Conservation (phyloP, 2,329 filamentous ascomycete genomes). For the Bipolaris victoriae region DNA sequence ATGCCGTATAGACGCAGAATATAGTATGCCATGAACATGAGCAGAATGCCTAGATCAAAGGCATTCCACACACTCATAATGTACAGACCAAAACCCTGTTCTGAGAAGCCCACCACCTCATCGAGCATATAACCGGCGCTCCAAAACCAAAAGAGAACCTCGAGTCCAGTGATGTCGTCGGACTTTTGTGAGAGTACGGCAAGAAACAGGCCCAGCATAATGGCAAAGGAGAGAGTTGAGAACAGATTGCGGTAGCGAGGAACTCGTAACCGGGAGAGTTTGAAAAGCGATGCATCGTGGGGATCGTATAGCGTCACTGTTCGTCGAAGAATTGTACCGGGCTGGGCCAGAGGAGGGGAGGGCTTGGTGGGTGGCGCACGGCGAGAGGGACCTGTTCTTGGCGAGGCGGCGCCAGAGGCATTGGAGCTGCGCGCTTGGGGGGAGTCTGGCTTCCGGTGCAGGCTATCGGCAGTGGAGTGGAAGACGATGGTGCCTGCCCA, state of each 20-base stretch:
- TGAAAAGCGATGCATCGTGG: conserved; percentile 86
- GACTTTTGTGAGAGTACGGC: conserved; percentile 80
- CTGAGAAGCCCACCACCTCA: conserved; percentile 93
- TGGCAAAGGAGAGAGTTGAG: conserved; percentile 83
- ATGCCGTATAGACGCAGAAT: conserved; percentile 87
- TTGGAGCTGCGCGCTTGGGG: conserved; percentile 30
- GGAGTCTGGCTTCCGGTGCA: conserved; percentile 69
- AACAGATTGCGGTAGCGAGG: conserved; percentile 90
- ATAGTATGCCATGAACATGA: conserved; percentile 87
- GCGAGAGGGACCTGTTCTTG: conserved; percentile 40
- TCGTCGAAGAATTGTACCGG: conserved; percentile 61
- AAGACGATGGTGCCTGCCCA: conserved; percentile 97
- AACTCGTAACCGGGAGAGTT: conserved; percentile 86
- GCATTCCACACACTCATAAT: conserved; percentile 98
- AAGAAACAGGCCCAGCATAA: conserved; percentile 83
- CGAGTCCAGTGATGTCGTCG: conserved; percentile 78
- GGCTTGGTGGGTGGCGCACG: conserved; percentile 34
- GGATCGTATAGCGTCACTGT: conserved; percentile 90
- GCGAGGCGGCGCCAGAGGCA: conserved; percentile 35
- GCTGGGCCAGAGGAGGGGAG: conserved; percentile 29
- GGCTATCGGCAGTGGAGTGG: conserved; percentile 82
- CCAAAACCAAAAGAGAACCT: conserved; percentile 97
- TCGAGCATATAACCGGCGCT: conserved; percentile 96
- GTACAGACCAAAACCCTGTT: conserved; percentile 94
- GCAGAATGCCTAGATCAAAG: conserved; percentile 87